Percentiles rank a stretch among this genome's conserved stretches.
Evolutionary conservation across 2,329 filamentous ascomycete species (phyloP).

Genomic region (Penicillium freii): DNA sequence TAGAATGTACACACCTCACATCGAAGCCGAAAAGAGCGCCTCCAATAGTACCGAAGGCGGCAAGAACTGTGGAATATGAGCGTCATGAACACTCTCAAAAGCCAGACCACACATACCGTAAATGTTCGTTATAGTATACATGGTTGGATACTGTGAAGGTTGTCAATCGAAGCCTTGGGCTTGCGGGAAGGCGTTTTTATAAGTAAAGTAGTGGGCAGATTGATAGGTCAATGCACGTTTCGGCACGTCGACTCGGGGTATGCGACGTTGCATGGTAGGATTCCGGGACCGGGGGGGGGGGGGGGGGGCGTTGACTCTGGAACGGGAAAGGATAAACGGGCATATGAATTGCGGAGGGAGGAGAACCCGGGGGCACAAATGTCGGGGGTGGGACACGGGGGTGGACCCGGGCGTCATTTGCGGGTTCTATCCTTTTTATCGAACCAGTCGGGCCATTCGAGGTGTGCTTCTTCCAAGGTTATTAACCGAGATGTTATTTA

Average conservation of each 20-base stretch:
- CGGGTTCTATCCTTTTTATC: not conserved
- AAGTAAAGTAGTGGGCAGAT: slow-evolving; percentile 4
- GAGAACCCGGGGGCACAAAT: slow-evolving; percentile 16
- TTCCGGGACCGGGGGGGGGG: slow-evolving; percentile 5
- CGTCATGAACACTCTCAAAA: too few species aligned
- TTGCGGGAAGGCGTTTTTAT: slow-evolving; percentile 18
- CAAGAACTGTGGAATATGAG: slow-evolving; percentile 42
- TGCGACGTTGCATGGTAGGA: slow-evolving; percentile 11
- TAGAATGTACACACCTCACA: slow-evolving; percentile 51
- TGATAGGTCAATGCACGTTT: slow-evolving; percentile 7
- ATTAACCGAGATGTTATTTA: slow-evolving; percentile 20
- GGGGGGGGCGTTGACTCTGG: slow-evolving; percentile 1
- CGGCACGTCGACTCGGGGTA: slow-evolving; percentile 6
- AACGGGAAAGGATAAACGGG: slow-evolving; percentile 18
- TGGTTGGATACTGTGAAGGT: slow-evolving; percentile 8
- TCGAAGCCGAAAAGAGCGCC: slow-evolving; percentile 60
- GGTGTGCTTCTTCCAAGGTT: not conserved
- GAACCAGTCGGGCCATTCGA: slow-evolving; percentile 17
- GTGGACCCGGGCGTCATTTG: slow-evolving; percentile 16
- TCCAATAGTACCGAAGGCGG: slow-evolving; percentile 56
- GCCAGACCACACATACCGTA: slow-evolving; percentile 33
- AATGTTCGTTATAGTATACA: slow-evolving; percentile 48
- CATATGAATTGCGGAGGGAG: slow-evolving; percentile 19
- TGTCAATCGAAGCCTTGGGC: not conserved
- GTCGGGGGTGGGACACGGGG: slow-evolving; percentile 8